These are phyloP conservation scores for Daldinia caldariorum DNA, from an alignment of 495 filamentous ascomycete genomes.

Conservation along the genomic window DNA sequence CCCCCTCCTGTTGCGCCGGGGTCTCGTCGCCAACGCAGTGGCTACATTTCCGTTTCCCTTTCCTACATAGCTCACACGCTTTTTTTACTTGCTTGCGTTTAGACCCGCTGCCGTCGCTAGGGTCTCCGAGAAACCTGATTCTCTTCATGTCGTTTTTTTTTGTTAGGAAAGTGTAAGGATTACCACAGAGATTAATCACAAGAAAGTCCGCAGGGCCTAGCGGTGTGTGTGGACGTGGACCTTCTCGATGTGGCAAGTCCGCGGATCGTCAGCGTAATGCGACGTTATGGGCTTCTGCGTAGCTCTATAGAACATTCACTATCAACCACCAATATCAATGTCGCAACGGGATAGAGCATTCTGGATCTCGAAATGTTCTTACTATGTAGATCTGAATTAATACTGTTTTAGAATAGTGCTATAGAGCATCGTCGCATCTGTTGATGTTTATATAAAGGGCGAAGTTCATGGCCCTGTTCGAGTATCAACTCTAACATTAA, in stretches of 20 bases:
- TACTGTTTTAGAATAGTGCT: background rate
- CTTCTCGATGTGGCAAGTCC: conserved; percentile 27
- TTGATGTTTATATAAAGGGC: background rate
- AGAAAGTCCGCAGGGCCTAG: conserved; percentile 22
- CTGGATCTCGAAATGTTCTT: background rate
- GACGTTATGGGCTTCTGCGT: conserved; percentile 5
- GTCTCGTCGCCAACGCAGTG: conserved; percentile 4
- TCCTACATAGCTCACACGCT: conserved; percentile 44
- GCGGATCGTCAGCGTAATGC: conserved; percentile 9
- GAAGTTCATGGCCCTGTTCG: background rate
- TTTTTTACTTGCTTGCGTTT: conserved; percentile 38
- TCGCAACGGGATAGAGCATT: background rate
- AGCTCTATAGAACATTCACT: background rate
- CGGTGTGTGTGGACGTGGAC: conserved; percentile 18
- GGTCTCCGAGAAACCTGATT: conserved; percentile 38
- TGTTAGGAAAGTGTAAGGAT: conserved; percentile 4
- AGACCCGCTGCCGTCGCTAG: conserved; percentile 25
- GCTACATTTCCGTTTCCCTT: conserved; percentile 35
- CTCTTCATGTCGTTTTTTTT: conserved; percentile 28
- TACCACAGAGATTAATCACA: background rate
- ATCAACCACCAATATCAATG: background rate
- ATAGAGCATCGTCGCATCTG: background rate
- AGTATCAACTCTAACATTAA: background rate
- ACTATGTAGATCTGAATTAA: background rate
- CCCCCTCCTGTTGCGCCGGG: background rate